These are phyloP conservation scores for Diaporthe capsici DNA, from an alignment of 2,329 filamentous ascomycete genomes.

Conservation along the genomic window DNA sequence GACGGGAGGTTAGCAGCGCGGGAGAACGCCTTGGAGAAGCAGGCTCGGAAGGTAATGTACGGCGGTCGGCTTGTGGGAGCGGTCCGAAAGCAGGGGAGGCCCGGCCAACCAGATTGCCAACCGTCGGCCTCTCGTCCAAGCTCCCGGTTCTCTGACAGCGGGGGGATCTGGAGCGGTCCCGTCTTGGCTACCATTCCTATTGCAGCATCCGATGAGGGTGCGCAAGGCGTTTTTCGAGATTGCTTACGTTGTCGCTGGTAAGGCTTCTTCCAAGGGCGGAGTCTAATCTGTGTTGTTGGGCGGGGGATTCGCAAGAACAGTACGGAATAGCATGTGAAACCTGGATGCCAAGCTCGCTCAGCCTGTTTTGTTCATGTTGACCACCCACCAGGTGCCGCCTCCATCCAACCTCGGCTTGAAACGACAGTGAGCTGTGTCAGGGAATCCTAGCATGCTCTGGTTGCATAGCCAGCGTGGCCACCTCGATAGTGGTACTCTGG, in stretches of 20 bases:
- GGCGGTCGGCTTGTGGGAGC: neutral
- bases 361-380: conserved; percentile 20
- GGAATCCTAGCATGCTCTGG: conserved; percentile 3
- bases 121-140: conserved; percentile 5
- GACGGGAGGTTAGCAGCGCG: neutral
- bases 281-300: neutral
- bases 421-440: conserved; percentile 1
- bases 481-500: neutral
- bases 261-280: conserved; percentile 3
- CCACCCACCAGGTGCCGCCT: neutral
- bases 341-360: conserved; percentile 16
- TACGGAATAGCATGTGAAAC: conserved; percentile 27
- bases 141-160: conserved; percentile 23
- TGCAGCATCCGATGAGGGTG: conserved; percentile 25
- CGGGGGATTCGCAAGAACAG: conserved; percentile 20
- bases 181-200: conserved; percentile 24
- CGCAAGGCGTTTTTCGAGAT: conserved; percentile 27
- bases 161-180: conserved; percentile 5
- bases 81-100: conserved; percentile 13
- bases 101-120: neutral
- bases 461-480: neutral
- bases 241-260: conserved; percentile 16
- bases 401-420: conserved; percentile 26
- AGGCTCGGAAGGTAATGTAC: neutral
- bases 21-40: neutral